Evolutionary conservation across 352 stramenopile species (phyloP).

Genomic region (Globisporangium recalcitrans): DNA sequence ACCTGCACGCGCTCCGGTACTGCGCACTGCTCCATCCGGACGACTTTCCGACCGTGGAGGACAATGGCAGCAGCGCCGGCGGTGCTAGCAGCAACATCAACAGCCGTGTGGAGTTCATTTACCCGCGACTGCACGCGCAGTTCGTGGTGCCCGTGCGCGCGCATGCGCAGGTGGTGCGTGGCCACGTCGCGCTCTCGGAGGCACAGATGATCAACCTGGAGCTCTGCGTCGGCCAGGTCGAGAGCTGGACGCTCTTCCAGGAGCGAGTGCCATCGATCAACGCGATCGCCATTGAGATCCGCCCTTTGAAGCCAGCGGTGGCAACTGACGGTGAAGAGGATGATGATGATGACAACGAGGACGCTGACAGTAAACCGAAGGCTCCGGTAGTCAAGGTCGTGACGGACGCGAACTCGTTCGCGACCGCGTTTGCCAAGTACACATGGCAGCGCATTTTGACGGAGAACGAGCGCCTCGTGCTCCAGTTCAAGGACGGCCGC

Average conservation of each 20-base stretch:
- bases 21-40: constrained; percentile 58
- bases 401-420: constrained; percentile 50
- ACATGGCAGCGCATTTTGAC: constrained; percentile 62
- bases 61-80: neutral
- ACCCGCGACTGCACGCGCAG: constrained; percentile 67
- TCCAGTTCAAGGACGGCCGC: constrained; percentile 40
- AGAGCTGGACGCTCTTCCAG: constrained; percentile 73
- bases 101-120: constrained; percentile 33
- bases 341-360: constrained; percentile 15
- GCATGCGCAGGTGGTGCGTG: constrained; percentile 32
- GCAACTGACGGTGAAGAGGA: constrained; percentile 7
- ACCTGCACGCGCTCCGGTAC: constrained; percentile 27
- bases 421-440: constrained; percentile 44
- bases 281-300: constrained; percentile 63
- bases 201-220: constrained; percentile 79
- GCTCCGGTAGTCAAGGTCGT: constrained; percentile 13
- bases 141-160: constrained; percentile 59
- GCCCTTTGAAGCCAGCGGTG: constrained; percentile 29
- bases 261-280: constrained; percentile 38
- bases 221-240: constrained; percentile 62
- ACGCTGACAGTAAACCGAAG: constrained; percentile 3
- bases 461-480: constrained; percentile 71
- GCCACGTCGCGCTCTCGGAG: constrained; percentile 54
- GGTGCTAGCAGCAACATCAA: neutral
- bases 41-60: constrained; percentile 37